Conservation (phyloP, 768 basidiomycete species). For the Neoboletus brunneissimus region DNA sequence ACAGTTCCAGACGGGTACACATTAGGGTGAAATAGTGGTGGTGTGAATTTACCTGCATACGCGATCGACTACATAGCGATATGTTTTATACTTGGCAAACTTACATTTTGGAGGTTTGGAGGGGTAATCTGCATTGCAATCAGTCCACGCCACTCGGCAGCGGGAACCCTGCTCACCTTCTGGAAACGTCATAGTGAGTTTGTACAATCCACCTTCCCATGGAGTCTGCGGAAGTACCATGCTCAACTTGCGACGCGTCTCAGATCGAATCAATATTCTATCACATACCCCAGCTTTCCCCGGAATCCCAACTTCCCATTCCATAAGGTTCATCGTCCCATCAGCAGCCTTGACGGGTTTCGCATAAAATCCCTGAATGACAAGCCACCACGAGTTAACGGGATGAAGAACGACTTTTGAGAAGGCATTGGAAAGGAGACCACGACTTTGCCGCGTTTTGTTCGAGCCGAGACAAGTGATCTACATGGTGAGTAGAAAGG, state of each 20-base stretch:
- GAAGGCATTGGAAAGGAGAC: background rate
- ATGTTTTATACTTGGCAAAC: slow-evolving; percentile 24
- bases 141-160: slow-evolving; percentile 1
- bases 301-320: slow-evolving; percentile 99
- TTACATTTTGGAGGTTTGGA: slow-evolving; percentile 92
- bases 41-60: slow-evolving; percentile 86
- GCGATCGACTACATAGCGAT: slow-evolving; percentile 4
- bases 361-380: slow-evolving; percentile 88
- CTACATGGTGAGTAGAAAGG: background rate
- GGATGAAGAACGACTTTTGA: background rate
- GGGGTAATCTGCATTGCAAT: slow-evolving; percentile 69
- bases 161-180: slow-evolving; percentile 61
- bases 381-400: slow-evolving; percentile 5
- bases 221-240: slow-evolving; percentile 60
- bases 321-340: slow-evolving; percentile 93
- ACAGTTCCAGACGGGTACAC: slow-evolving; percentile 99
- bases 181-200: slow-evolving; percentile 91
- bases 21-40: slow-evolving; percentile 95
- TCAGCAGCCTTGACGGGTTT: slow-evolving; percentile 87
- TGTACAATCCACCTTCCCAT: slow-evolving; percentile 97
- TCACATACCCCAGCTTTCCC: slow-evolving; percentile 80
- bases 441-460: background rate
- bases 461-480: slow-evolving; percentile 1
- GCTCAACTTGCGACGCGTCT: slow-evolving; percentile 11
- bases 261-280: slow-evolving; percentile 1